Percentiles rank a stretch among this genome's conserved stretches.
Conservation (phyloP, 2,329 filamentous ascomycete species). For the Tolypocladium nubicola region DNA sequence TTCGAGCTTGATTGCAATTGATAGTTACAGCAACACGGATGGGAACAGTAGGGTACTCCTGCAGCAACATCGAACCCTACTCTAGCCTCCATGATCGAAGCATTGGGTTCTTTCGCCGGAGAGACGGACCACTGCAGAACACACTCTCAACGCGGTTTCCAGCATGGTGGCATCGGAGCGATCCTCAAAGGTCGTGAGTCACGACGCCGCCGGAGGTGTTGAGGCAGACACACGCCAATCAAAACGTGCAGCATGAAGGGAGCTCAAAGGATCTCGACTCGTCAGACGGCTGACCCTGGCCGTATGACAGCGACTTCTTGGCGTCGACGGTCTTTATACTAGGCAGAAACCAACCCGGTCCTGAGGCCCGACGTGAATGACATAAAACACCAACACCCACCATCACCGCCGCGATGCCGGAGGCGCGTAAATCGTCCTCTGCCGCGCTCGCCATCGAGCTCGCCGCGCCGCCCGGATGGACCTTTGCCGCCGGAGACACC, state of each 20-base stretch:
- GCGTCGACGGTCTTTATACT: neutral
- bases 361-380: neutral
- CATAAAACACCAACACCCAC: neutral
- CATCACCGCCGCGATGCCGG: neutral
- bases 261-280: neutral
- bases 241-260: neutral
- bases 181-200: neutral
- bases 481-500: conserved; percentile 12
- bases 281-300: too few relatives aligned
- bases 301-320: too few relatives aligned
- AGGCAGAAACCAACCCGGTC: neutral
- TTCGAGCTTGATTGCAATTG: too few relatives aligned
- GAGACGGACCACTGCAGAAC: neutral
- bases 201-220: neutral
- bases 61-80: neutral
- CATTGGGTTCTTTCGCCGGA: neutral
- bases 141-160: neutral
- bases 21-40: too few relatives aligned
- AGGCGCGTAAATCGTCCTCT: neutral
- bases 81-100: too few relatives aligned
- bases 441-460: neutral
- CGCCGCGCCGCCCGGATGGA: neutral
- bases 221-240: neutral
- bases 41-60: too few relatives aligned
- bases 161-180: neutral